phyloP scores from a whole-genome alignment of 129 eudicot species.

The Flaveria trinervia region DNA sequence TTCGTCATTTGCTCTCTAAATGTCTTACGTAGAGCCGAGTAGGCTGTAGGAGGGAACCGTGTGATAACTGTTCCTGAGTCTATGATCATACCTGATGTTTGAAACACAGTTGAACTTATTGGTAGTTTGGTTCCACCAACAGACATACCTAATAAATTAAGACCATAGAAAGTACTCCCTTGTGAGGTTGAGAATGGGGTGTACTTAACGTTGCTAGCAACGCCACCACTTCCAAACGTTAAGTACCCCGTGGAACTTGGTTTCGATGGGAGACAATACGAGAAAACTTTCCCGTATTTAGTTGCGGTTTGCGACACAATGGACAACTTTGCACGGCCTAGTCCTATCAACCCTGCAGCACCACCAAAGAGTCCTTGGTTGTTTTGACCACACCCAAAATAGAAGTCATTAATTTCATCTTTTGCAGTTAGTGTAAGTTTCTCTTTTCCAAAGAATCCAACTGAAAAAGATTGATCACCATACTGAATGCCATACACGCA shows the following conservation, averaged over 20 bases:
- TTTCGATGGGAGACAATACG: slow-evolving; percentile 73
- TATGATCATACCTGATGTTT: slow-evolving; percentile 53
- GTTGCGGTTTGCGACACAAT: slow-evolving; percentile 56
- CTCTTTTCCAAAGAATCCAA: slow-evolving; percentile 61
- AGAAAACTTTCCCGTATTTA: slow-evolving; percentile 57
- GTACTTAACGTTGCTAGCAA: slow-evolving; percentile 25
- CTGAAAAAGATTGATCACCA: slow-evolving; percentile 72
- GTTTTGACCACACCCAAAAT: slow-evolving; percentile 80
- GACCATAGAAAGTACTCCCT: slow-evolving; percentile 46
- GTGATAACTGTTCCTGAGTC: slow-evolving; percentile 94
- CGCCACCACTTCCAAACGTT: slow-evolving; percentile 47
- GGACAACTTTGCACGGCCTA: slow-evolving; percentile 58
- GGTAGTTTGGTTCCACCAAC: slow-evolving; percentile 52
- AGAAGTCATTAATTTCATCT: slow-evolving; percentile 36
- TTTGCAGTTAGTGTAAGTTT: slow-evolving; percentile 47
- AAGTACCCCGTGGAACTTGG: slow-evolving; percentile 57
- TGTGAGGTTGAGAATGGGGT: slow-evolving; percentile 44
- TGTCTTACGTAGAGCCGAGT: slow-evolving; percentile 45
- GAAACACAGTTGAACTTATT: slow-evolving; percentile 50
- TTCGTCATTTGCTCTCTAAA: slow-evolving; percentile 51
- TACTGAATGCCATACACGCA: slow-evolving; percentile 71
- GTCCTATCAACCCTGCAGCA: slow-evolving; percentile 67
- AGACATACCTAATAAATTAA: slow-evolving; percentile 34
- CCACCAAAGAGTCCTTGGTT: slow-evolving; percentile 68
- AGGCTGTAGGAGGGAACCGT: slow-evolving; percentile 69